Conservation (phyloP, 73 alveolate species). For the Stentor coeruleus region DNA sequence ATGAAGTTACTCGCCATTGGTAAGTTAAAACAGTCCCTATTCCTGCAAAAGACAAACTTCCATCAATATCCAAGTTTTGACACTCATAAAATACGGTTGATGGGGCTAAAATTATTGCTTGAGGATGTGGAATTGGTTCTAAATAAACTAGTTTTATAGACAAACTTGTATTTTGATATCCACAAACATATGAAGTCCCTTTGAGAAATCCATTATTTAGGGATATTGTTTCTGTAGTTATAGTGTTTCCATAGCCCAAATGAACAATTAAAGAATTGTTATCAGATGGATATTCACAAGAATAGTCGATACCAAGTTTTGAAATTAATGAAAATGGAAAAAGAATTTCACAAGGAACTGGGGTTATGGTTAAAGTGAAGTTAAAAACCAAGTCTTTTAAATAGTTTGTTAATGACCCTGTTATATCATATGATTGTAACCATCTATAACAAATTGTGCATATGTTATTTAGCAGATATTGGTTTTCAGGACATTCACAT, state of each 20-base stretch:
- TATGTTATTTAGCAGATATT: neutral
- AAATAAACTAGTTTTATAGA: neutral
- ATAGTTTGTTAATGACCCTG: neutral
- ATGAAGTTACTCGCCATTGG: neutral
- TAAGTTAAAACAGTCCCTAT: neutral
- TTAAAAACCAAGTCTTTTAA: neutral
- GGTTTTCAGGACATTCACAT: neutral
- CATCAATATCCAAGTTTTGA: neutral
- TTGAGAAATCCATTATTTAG: neutral
- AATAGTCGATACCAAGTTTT: neutral
- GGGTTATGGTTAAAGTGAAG: neutral
- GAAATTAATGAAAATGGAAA: neutral
- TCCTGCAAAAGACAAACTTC: neutral
- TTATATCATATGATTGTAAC: neutral
- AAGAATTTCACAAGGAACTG: neutral
- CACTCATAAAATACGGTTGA: constrained; percentile 1
- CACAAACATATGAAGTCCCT: neutral
- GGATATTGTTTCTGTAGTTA: neutral
- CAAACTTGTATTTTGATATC: neutral
- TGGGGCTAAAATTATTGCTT: neutral
- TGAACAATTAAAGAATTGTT: neutral
- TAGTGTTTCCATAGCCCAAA: neutral
- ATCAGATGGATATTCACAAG: neutral
- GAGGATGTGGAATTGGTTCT: neutral
- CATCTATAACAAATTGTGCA: neutral